phyloP scores from a whole-genome alignment of 768 basidiomycete species.

The Tulasnella sp. region DNA sequence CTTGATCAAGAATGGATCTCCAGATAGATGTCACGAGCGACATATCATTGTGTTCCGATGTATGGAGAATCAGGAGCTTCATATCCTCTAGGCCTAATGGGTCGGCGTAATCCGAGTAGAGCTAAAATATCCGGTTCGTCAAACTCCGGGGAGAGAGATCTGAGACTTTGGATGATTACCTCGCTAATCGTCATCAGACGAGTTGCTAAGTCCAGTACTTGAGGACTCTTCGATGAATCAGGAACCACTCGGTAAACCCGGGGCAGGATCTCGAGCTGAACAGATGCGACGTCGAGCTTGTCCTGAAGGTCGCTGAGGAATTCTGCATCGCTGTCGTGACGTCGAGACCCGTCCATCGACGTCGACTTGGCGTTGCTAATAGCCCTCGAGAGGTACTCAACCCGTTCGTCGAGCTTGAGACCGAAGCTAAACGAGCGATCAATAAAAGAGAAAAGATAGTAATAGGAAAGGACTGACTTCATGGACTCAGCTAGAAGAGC shows the following conservation, averaged over 20 bases:
- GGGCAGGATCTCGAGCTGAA: slow-evolving; percentile 81
- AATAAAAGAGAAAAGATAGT: slow-evolving; percentile 24
- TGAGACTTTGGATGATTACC: slow-evolving; percentile 32
- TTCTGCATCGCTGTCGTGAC: slow-evolving; percentile 82
- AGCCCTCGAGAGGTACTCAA: slow-evolving; percentile 89
- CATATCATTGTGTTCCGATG: slow-evolving; percentile 86
- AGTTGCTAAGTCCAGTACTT: slow-evolving; percentile 21
- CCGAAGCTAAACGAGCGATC: slow-evolving; percentile 16
- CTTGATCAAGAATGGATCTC: slow-evolving; percentile 72
- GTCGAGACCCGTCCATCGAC: slow-evolving; percentile 44
- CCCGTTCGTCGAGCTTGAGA: slow-evolving; percentile 48
- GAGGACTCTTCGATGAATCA: slow-evolving; percentile 23
- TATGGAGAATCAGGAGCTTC: slow-evolving; percentile 82
- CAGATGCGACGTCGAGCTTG: slow-evolving; percentile 91
- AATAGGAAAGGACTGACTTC: slow-evolving; percentile 40
- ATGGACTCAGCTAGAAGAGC: slow-evolving; percentile 71
- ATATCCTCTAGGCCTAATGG: slow-evolving; percentile 74
- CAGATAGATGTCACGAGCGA: slow-evolving; percentile 73
- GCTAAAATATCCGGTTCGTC: slow-evolving; percentile 31
- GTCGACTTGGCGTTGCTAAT: slow-evolving; percentile 94
- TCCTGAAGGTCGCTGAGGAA: slow-evolving; percentile 95
- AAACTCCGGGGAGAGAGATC: background rate
- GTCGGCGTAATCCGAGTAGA: slow-evolving; percentile 80
- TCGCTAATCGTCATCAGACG: slow-evolving; percentile 69
- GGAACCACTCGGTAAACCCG: slow-evolving; percentile 33